Evolutionary conservation across 192 early-diverging fungal species (phyloP).

Genomic region (Coemansia aciculifera): DNA sequence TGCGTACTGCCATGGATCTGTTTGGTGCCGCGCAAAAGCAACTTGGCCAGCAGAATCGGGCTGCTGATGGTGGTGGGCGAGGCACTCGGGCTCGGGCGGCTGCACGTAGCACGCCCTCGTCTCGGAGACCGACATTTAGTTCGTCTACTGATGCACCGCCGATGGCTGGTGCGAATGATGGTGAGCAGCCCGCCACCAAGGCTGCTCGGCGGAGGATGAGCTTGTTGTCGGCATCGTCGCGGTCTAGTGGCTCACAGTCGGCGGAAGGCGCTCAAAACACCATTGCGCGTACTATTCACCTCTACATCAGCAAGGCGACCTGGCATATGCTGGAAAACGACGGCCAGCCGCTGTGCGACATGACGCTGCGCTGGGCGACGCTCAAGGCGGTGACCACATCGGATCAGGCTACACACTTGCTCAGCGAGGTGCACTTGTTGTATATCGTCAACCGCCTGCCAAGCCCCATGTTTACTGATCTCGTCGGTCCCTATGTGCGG

Average conservation of each 20-base stretch:
- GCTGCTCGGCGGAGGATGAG: neutral
- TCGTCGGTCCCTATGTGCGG: constrained; percentile 59
- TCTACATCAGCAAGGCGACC: constrained; percentile 66
- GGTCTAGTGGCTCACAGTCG: constrained; percentile 16
- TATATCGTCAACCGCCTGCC: constrained; percentile 67
- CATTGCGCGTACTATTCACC: constrained; percentile 59
- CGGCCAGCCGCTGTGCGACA: constrained; percentile 68
- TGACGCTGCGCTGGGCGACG: constrained; percentile 62
- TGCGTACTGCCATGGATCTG: constrained; percentile 54
- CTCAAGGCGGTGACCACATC: constrained; percentile 79
- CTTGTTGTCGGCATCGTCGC: constrained; percentile 24
- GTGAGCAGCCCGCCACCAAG: neutral
- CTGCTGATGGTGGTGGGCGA: neutral
- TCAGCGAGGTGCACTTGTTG: constrained; percentile 74
- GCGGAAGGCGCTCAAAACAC: constrained; percentile 55
- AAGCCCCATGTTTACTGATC: constrained; percentile 60
- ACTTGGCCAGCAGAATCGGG: constrained; percentile 24
- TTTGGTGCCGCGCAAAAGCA: constrained; percentile 54
- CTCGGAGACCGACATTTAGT: constrained; percentile 2
- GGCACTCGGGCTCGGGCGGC: neutral
- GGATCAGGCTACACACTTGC: constrained; percentile 73
- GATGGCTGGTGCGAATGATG: neutral
- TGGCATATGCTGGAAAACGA: constrained; percentile 77
- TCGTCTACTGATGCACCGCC: neutral
- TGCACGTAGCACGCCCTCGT: neutral